phyloP scores from a whole-genome alignment of 441 rosid species.

The Erodium chrysanthum region DNA sequence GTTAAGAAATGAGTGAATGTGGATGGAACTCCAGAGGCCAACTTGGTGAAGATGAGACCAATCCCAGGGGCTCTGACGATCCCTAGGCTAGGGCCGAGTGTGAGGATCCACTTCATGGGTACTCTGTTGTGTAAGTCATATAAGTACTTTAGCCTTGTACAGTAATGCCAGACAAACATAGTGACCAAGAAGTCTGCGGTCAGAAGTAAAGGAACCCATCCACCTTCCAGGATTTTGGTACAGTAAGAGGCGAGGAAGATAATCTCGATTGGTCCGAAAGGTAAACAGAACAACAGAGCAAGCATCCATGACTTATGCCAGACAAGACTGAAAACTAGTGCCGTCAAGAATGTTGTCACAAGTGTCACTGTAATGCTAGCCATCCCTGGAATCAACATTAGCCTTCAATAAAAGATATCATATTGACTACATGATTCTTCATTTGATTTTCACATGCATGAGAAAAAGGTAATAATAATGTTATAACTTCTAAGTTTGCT shows the following conservation, averaged over 20 bases:
- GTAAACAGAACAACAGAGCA: slow-evolving; percentile 47
- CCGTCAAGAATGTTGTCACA: slow-evolving; percentile 78
- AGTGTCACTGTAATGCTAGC: slow-evolving; percentile 76
- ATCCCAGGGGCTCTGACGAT: slow-evolving; percentile 91
- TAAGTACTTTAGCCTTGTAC: slow-evolving; percentile 71
- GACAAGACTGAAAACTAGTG: slow-evolving; percentile 64
- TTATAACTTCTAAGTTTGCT: no score
- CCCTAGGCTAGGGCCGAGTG: slow-evolving; percentile 87
- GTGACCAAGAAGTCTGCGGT: slow-evolving; percentile 49
- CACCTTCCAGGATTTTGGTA: slow-evolving; percentile 70
- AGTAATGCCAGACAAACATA: slow-evolving; percentile 91
- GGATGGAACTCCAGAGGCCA: slow-evolving; percentile 86
- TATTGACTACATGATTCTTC: not conserved
- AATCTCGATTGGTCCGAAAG: slow-evolving; percentile 69
- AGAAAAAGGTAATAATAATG: no score
- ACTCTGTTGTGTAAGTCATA: slow-evolving; percentile 89
- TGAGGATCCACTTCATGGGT: slow-evolving; percentile 72
- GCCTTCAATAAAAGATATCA: not conserved
- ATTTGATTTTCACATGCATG: slow-evolving; percentile 11
- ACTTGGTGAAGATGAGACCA: slow-evolving; percentile 77
- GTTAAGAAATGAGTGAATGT: slow-evolving; percentile 90
- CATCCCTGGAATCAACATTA: slow-evolving; percentile 48
- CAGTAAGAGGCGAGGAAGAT: slow-evolving; percentile 71
- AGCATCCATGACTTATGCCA: slow-evolving; percentile 56
- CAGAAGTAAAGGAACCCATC: slow-evolving; percentile 80